These are phyloP conservation scores for Angomonas deanei DNA, from an alignment of 208 protist genomes.

Conservation along the genomic window DNA sequence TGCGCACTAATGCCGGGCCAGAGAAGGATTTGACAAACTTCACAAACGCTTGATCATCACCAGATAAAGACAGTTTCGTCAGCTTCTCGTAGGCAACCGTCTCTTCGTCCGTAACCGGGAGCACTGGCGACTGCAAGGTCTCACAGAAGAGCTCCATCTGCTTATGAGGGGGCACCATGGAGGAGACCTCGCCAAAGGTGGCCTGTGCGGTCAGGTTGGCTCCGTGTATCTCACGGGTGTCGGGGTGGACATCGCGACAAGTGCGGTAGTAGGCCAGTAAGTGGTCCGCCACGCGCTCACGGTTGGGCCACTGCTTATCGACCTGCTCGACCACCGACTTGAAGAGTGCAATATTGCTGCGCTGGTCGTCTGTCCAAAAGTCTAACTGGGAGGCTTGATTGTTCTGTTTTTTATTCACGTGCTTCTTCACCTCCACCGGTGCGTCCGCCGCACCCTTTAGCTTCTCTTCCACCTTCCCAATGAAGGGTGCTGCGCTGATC, in stretches of 20 bases:
- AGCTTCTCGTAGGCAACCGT: constrained; percentile 24
- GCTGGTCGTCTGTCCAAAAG: constrained; percentile 51
- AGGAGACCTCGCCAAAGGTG: constrained; percentile 19
- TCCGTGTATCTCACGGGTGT: neutral
- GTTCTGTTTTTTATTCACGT: neutral
- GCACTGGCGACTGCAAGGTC: constrained; percentile 35
- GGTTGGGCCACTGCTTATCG: constrained; percentile 20
- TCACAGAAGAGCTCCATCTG: constrained; percentile 49
- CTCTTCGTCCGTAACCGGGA: constrained; percentile 32
- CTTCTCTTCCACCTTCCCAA: constrained; percentile 40
- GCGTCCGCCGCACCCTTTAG: constrained; percentile 1
- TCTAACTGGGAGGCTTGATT: constrained; percentile 9
- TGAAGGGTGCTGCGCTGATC: constrained; percentile 44
- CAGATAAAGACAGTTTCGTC: neutral
- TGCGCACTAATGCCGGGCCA: constrained; percentile 19
- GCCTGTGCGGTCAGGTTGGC: constrained; percentile 16
- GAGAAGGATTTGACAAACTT: neutral
- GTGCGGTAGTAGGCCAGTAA: neutral
- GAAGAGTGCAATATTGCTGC: constrained; percentile 37
- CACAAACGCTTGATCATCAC: neutral
- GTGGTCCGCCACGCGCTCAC: neutral
- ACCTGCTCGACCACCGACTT: constrained; percentile 35
- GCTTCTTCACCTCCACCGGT: constrained; percentile 5
- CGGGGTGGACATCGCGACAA: neutral
- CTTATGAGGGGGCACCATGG: constrained; percentile 10